Evolutionary conservation across 2,329 filamentous ascomycete species (phyloP).

Genomic region (Fusarium graminum): DNA sequence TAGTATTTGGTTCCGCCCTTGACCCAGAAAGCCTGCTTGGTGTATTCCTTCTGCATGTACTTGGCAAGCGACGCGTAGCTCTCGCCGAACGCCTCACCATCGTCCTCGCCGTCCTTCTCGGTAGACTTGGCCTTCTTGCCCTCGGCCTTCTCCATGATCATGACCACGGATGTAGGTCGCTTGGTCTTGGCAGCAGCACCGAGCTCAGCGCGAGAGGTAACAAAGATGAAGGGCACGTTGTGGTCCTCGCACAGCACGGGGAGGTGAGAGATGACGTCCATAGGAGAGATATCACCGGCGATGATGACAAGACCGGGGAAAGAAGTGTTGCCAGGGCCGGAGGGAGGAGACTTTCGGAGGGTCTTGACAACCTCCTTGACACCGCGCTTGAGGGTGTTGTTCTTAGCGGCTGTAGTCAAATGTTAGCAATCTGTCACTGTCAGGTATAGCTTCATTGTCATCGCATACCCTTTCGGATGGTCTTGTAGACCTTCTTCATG

Average conservation of each 20-base stretch:
- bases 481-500: constrained; percentile 72
- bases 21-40: constrained; percentile 67
- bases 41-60: constrained; percentile 74
- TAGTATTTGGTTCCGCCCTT: constrained; percentile 54
- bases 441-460: background rate
- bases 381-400: constrained; percentile 95
- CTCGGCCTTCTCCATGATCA: constrained; percentile 75
- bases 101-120: constrained; percentile 61
- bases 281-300: constrained; percentile 96
- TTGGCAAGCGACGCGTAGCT: constrained; percentile 75
- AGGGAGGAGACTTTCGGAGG: constrained; percentile 87
- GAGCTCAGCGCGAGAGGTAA: constrained; percentile 91
- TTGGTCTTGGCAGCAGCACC: constrained; percentile 95
- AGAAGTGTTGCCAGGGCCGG: constrained; percentile 72
- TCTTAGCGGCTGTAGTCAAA: constrained; percentile 80
- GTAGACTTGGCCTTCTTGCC: constrained; percentile 61
- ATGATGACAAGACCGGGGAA: constrained; percentile 87
- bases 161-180: constrained; percentile 95
- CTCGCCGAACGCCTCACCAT: constrained; percentile 72
- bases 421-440: constrained; percentile 31
- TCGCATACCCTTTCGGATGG: constrained; percentile 66
- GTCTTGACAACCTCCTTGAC: constrained; percentile 99
- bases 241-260: constrained; percentile 98
- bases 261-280: constrained; percentile 98
- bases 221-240: constrained; percentile 96